Base-by-base conservation (phyloP, 805 yeast genomes). In the Candida fluviatilis region DNA sequence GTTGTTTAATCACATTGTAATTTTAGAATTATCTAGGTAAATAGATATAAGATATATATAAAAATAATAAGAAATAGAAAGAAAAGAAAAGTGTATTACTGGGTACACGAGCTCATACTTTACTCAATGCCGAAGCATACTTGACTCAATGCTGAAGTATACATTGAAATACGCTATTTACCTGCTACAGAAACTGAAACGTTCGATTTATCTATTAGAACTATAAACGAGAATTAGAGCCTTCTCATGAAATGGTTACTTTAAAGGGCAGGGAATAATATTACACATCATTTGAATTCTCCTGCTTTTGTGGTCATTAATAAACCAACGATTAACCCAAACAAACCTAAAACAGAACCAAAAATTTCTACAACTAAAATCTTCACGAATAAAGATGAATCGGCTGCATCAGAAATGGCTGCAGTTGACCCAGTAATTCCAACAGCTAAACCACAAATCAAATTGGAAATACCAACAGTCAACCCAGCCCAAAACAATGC, bases 401-500 rank as follows among this genome's bases (percentile, higher is more conserved):
- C 97, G 8, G 99, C 97, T 21, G 99, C 99, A 66, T 93, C 99
- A 31, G 95, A 80, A 45, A 93, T 78, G 29, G 99, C 99, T 25
- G 98, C 99, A n/a, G 97, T 93, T 18, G 98, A 82, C 35, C 99
- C 99, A 12, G 99, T 93, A 45, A 93, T 75, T 46, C 99, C 99
- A 35, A 93, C 99, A 3, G 96, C 91, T 39, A 93, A 72, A 69
- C 99, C 99, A 75, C 99, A 93, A 42, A 93, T 83, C 60, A 93
- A 76, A 64, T 93, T 93, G 54, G 95, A 81, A 23, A 86, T 60
- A 28, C 99, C 99, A 35, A 93, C 99, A 4, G 99, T 93, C 36
- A 90, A 57, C 19, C 99, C 99, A 18, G 97, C 99, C 99, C 99
- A 93, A 63, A 93, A 93, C 45, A 93, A 72, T 5, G 98, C 80